Percentiles rank a stretch among this genome's conserved stretches.
Conservation (phyloP, 2,329 filamentous ascomycete species). For the Clonostachys rhizophaga region DNA sequence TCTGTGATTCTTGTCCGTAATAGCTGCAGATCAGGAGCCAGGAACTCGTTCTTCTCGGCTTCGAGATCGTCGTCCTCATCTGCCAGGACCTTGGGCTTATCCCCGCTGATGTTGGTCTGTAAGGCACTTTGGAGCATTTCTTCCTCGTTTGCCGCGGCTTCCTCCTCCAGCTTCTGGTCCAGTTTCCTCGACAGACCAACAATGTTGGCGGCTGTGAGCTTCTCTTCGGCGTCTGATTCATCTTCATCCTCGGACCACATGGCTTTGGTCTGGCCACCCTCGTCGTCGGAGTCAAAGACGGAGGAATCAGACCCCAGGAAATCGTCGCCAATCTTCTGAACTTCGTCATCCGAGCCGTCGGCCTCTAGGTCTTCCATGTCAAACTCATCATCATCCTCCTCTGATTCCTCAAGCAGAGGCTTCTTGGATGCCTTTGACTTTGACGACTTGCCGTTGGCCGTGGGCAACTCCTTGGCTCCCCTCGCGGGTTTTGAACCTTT, state of each 20-base stretch:
- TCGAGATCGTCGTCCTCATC: conserved; percentile 56
- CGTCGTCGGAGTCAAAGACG: conserved; percentile 68
- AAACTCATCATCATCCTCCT: conserved; percentile 36
- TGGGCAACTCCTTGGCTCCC: conserved; percentile 16
- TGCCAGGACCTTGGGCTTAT: conserved; percentile 62
- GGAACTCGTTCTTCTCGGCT: conserved; percentile 54
- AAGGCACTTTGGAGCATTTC: conserved; percentile 82
- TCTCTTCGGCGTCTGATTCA: conserved; percentile 82
- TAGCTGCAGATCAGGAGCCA: conserved; percentile 87
- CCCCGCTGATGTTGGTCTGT: conserved; percentile 88
- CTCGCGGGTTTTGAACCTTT: conserved; percentile 26
- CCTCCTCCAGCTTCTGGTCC: conserved; percentile 70
- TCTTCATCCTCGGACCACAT: conserved; percentile 97
- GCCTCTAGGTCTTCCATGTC: conserved; percentile 43
- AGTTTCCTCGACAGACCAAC: conserved; percentile 83
- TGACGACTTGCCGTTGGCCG: conserved; percentile 27
- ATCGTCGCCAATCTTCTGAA: conserved; percentile 44
- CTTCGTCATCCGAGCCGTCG: conserved; percentile 34
- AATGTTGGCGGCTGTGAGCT: conserved; percentile 92
- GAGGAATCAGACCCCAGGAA: conserved; percentile 55
- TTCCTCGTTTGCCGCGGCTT: conserved; percentile 77
- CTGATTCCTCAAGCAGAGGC: conserved; percentile 37
- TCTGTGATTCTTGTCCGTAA: conserved; percentile 88
- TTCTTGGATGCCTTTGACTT: conserved; percentile 13
- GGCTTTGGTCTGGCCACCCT: conserved; percentile 45